Percentiles rank a stretch among this genome's conserved stretches.
phyloP scores from a whole-genome alignment of 2,329 filamentous ascomycete species.

The Cladobotryum protrusum region DNA sequence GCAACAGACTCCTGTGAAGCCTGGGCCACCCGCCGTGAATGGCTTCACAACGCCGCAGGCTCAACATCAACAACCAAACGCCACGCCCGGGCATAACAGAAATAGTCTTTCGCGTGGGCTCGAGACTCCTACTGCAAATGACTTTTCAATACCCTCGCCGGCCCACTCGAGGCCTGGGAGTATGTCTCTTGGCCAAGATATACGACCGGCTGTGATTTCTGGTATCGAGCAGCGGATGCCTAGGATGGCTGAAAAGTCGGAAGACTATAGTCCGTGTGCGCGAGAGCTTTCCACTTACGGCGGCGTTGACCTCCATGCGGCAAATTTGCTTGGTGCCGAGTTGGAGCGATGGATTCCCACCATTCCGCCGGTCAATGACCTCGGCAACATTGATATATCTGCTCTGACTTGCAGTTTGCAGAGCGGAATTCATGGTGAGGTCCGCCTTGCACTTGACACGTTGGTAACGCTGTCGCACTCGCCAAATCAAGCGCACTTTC shows the following conservation, averaged over 20 bases:
- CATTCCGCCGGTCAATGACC: slow-evolving; percentile 65
- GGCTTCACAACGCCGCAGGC: slow-evolving; percentile 31
- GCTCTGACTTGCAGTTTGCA: slow-evolving; percentile 85
- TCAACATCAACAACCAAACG: slow-evolving; percentile 13
- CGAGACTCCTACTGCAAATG: slow-evolving; percentile 31
- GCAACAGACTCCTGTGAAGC: slow-evolving; percentile 35
- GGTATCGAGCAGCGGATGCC: slow-evolving; percentile 26
- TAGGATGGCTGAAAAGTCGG: slow-evolving; percentile 39
- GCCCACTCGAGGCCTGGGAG: slow-evolving; percentile 35
- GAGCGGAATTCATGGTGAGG: slow-evolving; percentile 81
- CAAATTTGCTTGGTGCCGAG: slow-evolving; percentile 59
- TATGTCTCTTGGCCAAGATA: slow-evolving; percentile 35
- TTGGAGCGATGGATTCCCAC: slow-evolving; percentile 66
- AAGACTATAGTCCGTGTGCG: slow-evolving; percentile 50
- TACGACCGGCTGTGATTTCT: slow-evolving; percentile 18
- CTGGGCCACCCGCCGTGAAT: slow-evolving; percentile 31
- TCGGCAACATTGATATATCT: slow-evolving; percentile 85
- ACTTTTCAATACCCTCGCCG: slow-evolving; percentile 43
- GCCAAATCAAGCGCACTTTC: slow-evolving; percentile 56
- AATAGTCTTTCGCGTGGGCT: slow-evolving; percentile 37
- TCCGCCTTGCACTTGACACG: slow-evolving; percentile 83
- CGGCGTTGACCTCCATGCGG: slow-evolving; percentile 62
- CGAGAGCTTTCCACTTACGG: slow-evolving; percentile 57
- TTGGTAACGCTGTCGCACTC: slow-evolving; percentile 62
- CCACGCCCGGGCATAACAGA: slow-evolving; percentile 3